A percentile compares a stretch with the other conserved stretches of the same genome.
These are phyloP conservation scores for Aspergillus taichungensis DNA, from an alignment of 495 filamentous ascomycete genomes.

Conservation along the genomic window DNA sequence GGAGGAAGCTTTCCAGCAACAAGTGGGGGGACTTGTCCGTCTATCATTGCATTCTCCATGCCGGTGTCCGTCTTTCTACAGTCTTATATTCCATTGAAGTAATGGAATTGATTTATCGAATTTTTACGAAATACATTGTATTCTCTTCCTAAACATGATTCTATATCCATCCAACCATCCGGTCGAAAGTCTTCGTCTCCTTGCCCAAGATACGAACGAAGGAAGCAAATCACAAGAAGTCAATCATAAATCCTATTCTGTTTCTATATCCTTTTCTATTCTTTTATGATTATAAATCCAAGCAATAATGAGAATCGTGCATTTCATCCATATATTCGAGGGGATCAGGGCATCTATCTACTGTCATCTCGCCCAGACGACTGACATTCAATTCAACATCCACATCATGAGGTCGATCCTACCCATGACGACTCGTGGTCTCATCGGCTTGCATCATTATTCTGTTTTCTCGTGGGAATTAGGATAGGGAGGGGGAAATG, in stretches of 20 bases:
- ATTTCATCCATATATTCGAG: conserved; percentile 31
- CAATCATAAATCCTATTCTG: too few species aligned
- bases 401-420: conserved; percentile 12
- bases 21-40: neutral
- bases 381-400: conserved; percentile 12
- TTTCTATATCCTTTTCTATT: neutral
- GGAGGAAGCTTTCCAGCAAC: neutral
- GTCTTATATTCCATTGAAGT: too few species aligned
- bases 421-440: conserved; percentile 18
- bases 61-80: too few species aligned
- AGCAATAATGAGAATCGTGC: conserved; percentile 1
- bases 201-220: too few species aligned
- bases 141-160: too few species aligned
- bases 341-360: conserved; percentile 35
- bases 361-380: conserved; percentile 18
- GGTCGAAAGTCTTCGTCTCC: too few species aligned
- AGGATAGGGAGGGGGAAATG: too few species aligned
- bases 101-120: too few species aligned
- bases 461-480: conserved; percentile 8
- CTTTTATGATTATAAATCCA: neutral
- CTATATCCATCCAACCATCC: too few species aligned
- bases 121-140: too few species aligned
- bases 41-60: too few species aligned
- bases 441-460: conserved; percentile 13
- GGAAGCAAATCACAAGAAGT: too few species aligned